Evolutionary conservation across 805 yeast genomes (phyloP).

Genomic region (Scheffersomyces amazonensis): DNA sequence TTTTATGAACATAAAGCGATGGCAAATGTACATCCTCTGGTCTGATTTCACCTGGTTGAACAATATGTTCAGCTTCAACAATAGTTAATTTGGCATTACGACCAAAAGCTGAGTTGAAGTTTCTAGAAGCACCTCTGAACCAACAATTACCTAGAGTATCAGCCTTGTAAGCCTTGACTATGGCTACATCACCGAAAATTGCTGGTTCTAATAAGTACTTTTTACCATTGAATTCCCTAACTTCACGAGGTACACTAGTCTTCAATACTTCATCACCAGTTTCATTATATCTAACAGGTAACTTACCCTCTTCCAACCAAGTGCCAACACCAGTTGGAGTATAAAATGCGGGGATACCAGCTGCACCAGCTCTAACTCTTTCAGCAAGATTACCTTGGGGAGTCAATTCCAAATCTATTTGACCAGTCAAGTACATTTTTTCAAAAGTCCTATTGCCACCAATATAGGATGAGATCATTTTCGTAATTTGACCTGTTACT

Average conservation of each 20-base stretch:
- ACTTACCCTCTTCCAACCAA: constrained; percentile 48
- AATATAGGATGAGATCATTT: constrained; percentile 45
- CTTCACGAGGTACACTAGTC: constrained; percentile 37
- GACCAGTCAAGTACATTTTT: constrained; percentile 37
- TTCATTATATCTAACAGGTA: constrained; percentile 39
- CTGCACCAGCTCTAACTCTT: constrained; percentile 44
- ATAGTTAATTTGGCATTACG: constrained; percentile 44
- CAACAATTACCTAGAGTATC: constrained; percentile 48
- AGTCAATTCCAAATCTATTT: constrained; percentile 44
- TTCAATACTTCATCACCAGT: constrained; percentile 32
- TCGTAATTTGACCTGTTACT: constrained; percentile 39
- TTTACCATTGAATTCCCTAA: constrained; percentile 40
- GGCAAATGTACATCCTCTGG: constrained; percentile 49
- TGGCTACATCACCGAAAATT: constrained; percentile 46
- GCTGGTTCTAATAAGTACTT: constrained; percentile 43
- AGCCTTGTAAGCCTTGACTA: constrained; percentile 47
- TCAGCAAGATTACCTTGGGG: constrained; percentile 56
- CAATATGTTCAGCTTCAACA: constrained; percentile 51
- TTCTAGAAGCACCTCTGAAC: constrained; percentile 45
- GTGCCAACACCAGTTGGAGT: constrained; percentile 50
- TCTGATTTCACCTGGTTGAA: constrained; percentile 40
- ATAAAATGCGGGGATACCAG: constrained; percentile 49
- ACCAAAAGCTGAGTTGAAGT: constrained; percentile 47
- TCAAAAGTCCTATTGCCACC: constrained; percentile 44
- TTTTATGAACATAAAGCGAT: constrained; percentile 39